phyloP scores from a whole-genome alignment of 176 grass and related monocot species.

The Stipa capillata region DNA sequence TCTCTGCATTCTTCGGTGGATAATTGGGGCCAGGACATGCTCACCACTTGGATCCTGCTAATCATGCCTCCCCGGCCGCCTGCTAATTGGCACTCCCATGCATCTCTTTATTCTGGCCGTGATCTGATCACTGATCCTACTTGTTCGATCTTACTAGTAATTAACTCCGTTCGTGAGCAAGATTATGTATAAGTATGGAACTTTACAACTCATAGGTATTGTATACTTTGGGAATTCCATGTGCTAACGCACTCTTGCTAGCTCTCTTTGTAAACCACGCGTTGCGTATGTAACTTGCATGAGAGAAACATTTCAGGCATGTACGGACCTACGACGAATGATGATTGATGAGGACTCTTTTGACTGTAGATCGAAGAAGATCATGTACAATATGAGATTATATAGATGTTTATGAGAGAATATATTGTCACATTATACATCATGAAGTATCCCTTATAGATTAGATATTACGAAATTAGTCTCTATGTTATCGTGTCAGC shows the following conservation, averaged over 20 bases:
- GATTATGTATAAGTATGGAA: background rate
- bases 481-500: no score
- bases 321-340: background rate
- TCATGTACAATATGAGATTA: no score
- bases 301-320: background rate
- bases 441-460: no score
- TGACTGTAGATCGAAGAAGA: no score
- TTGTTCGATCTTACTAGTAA: no score
- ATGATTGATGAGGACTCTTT: background rate
- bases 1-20: conserved; percentile 11
- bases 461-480: no score
- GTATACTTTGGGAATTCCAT: background rate
- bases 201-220: conserved; percentile 7
- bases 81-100: background rate
- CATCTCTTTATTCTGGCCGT: background rate
- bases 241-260: background rate
- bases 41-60: conserved; percentile 25
- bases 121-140: background rate
- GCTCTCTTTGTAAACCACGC: background rate
- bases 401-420: no score
- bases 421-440: no score
- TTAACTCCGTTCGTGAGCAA: background rate
- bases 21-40: conserved; percentile 19
- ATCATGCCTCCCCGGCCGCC: conserved; percentile 21
- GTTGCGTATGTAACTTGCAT: background rate